Evolutionary conservation across 1,139 yeast genomes (phyloP).

Genomic region (Kurtzmaniella natalensis): DNA sequence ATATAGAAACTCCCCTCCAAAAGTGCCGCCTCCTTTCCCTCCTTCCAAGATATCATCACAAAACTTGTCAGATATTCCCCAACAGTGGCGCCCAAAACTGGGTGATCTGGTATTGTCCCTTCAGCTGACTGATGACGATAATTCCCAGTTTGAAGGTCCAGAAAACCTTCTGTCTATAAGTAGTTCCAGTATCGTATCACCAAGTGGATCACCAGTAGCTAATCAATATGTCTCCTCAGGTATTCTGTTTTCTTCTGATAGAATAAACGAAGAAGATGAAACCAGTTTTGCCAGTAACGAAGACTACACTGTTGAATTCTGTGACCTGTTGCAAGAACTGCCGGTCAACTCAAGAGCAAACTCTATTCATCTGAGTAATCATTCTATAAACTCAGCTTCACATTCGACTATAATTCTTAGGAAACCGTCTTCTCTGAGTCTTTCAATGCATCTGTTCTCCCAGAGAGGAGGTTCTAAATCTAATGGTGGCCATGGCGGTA

Average conservation of each 20-base stretch:
- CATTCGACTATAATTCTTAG: not conserved
- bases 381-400: not conserved
- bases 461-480: no score
- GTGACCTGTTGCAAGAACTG: no score
- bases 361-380: not conserved
- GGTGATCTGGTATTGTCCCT: slow-evolving; percentile 35
- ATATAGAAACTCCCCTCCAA: no score
- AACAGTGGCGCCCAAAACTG: slow-evolving; percentile 23
- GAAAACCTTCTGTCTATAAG: slow-evolving; percentile 41
- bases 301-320: not conserved
- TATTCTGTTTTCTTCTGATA: slow-evolving; percentile 1
- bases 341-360: no score
- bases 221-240: slow-evolving; percentile 11
- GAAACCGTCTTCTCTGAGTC: slow-evolving; percentile 1
- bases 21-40: not conserved
- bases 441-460: not conserved
- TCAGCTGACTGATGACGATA: slow-evolving; percentile 37
- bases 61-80: not conserved
- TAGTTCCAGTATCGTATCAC: slow-evolving; percentile 25
- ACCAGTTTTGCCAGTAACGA: slow-evolving; percentile 1
- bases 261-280: slow-evolving; percentile 1
- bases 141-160: slow-evolving; percentile 31
- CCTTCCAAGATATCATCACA: not conserved
- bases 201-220: slow-evolving; percentile 20
- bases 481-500: no score